phyloP scores from a whole-genome alignment of 331 rosid genomes.

The Quercus phellos region DNA sequence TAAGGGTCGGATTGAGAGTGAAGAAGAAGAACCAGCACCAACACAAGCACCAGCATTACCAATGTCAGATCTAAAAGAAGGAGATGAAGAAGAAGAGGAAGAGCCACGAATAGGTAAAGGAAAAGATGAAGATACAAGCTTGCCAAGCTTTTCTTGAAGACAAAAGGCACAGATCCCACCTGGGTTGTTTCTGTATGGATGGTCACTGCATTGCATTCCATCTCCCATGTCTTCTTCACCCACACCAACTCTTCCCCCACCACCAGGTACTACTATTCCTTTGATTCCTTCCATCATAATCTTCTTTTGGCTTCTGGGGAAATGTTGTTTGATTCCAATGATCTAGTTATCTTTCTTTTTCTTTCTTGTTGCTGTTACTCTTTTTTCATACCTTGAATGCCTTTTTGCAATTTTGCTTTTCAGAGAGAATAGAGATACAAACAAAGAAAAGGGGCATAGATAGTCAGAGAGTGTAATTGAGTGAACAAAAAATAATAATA shows the following conservation, averaged over 20 bases:
- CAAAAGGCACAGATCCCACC: constrained; percentile 96
- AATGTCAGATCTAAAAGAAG: constrained; percentile 65
- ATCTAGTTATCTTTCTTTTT: neutral
- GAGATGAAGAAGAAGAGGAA: constrained; percentile 64
- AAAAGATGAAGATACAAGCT: constrained; percentile 78
- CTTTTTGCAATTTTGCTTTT: neutral
- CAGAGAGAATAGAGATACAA: constrained; percentile 11
- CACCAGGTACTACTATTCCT: constrained; percentile 14
- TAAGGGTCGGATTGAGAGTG: constrained; percentile 25
- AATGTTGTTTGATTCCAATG: neutral
- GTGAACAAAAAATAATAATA: neutral
- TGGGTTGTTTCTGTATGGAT: constrained; percentile 72
- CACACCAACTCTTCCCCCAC: constrained; percentile 32
- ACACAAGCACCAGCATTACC: neutral
- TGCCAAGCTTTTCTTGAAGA: constrained; percentile 93
- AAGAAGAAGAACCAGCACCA: constrained; percentile 11
- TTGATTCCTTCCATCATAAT: constrained; percentile 48
- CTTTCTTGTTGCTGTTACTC: neutral
- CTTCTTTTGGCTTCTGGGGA: neutral
- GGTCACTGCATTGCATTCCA: constrained; percentile 86
- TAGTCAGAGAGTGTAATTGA: constrained; percentile 44
- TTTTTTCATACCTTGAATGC: neutral
- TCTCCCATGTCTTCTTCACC: constrained; percentile 62
- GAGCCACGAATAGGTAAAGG: constrained; percentile 60
- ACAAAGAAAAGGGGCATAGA: constrained; percentile 22